A percentile compares a stretch with the other conserved stretches of the same genome.
Conservation (phyloP, 805 yeast genomes). For the Spathaspora passalidarum region DNA sequence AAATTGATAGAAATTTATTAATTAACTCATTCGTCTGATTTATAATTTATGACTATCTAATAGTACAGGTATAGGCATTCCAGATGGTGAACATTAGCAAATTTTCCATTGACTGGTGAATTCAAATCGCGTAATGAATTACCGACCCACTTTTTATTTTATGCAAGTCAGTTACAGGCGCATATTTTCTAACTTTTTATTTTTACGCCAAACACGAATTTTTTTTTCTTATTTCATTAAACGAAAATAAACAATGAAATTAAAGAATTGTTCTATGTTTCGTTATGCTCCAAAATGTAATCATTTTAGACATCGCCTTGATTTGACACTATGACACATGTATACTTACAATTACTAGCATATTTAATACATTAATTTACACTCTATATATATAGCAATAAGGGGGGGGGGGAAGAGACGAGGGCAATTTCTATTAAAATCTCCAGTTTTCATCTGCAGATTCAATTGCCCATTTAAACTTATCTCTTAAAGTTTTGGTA, state of each 20-base stretch:
- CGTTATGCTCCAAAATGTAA: too few relatives aligned
- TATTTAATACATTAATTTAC: background rate
- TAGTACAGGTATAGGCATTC: too few relatives aligned
- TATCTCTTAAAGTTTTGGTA: conserved; percentile 86
- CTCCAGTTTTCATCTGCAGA: conserved; percentile 86
- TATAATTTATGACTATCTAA: too few relatives aligned
- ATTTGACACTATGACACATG: background rate
- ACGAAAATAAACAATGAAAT: background rate
- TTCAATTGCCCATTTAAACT: conserved; percentile 95
- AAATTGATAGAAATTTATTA: too few relatives aligned
- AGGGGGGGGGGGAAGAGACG: too few relatives aligned
- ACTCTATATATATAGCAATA: background rate
- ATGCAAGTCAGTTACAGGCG: background rate
- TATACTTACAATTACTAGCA: background rate
- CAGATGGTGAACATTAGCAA: too few relatives aligned
- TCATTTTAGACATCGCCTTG: too few relatives aligned
- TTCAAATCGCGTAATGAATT: too few relatives aligned
- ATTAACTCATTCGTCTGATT: too few relatives aligned
- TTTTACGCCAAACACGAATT: background rate
- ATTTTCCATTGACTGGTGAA: too few relatives aligned
- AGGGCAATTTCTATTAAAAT: conserved; percentile 42
- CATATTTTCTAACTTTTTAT: background rate
- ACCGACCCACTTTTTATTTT: background rate
- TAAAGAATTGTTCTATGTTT: background rate
- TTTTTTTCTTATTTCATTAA: background rate